Evolutionary conservation across 2,329 filamentous ascomycete genomes (phyloP), one percentile per base, ranked within the genome.

Genomic region (Pestalotiopsis sp.): DNA sequence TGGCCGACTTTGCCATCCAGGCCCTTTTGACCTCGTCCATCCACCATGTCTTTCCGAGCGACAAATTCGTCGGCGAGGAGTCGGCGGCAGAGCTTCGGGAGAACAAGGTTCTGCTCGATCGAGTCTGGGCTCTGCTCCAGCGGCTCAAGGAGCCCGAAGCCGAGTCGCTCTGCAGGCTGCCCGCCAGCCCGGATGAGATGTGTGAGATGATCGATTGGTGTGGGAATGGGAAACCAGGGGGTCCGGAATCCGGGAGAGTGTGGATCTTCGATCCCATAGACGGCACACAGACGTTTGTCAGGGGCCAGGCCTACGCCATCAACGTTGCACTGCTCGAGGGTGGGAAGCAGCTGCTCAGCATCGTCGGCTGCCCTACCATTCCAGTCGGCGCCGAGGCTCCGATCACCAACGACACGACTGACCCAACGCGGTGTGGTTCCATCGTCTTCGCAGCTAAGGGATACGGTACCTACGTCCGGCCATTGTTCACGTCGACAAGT

Each of bases 261-360:
- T 90, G 87, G 87, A 82, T 90, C 0, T 89, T 90, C 72, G 87
- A 90, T 72, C 87, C 87, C 0, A 89, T 90, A 38, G 87, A 90
- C 71, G 87, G 87, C 7, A 90, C 87, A 2, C 84, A 86, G 77
- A 88, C 86, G 0, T 90, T 87, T 67, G 79, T 90, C 9, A 78
- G 80, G 12, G 83, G 85, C 5, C 79, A 87, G 72, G 82, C 87
- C 61, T 90, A 89, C 71, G 87, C 86, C 68, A 85, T 89, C 76
- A 89, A 89, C 69, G 80, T 88, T 20, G 86, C 82, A 2, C 80
- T 90, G 3, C 75, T 90, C 3, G 79, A 84, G 39, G 84, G 83
- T 31, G 85, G 86, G 3, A 76, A 79, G 68, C 86, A 89, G 74
- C 77, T 83, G 2, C 78, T 88, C 52, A 82, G 83, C 17, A 82